These are phyloP conservation scores for Piloderma croceum DNA, from an alignment of 768 basidiomycete species.

Conservation along the genomic window DNA sequence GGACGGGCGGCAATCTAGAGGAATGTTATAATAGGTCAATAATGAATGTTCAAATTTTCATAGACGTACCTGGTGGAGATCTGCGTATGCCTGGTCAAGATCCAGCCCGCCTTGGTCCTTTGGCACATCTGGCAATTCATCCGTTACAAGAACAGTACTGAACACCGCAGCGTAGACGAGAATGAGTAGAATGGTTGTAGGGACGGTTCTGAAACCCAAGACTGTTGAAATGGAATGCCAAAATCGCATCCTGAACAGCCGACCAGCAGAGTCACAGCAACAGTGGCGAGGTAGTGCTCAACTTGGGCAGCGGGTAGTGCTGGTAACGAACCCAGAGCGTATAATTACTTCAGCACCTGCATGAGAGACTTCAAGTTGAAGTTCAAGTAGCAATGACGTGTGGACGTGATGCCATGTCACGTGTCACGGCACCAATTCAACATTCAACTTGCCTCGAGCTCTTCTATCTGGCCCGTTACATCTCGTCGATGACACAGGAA, in stretches of 20 bases:
- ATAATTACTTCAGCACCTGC: no score
- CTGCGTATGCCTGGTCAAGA: slow-evolving; percentile 50
- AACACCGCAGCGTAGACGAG: slow-evolving; percentile 47
- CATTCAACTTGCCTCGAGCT: no score
- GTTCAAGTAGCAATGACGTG: no score
- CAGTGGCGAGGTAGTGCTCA: no score
- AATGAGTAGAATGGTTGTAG: slow-evolving; percentile 42
- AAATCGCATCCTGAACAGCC: slow-evolving; percentile 17
- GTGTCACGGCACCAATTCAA: no score
- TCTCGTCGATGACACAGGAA: no score
- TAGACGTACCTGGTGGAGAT: slow-evolving; percentile 48
- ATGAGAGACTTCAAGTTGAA: no score
- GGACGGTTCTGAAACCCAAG: slow-evolving; percentile 35
- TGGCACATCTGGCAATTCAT: slow-evolving; percentile 42
- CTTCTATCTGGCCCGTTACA: no score
- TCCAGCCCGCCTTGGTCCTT: slow-evolving; percentile 40
- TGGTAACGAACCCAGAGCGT: no score
- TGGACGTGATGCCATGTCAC: no score
- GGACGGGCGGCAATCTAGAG: slow-evolving; percentile 59
- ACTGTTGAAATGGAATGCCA: slow-evolving; percentile 19
- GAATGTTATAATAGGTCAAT: background rate
- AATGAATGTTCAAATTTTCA: background rate
- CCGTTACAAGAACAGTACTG: slow-evolving; percentile 40
- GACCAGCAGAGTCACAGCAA: background rate
- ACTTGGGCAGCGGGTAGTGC: no score